Percentiles rank a stretch among this genome's conserved stretches.
phyloP scores from a whole-genome alignment of 768 basidiomycete genomes.

The Mycena vitilis region DNA sequence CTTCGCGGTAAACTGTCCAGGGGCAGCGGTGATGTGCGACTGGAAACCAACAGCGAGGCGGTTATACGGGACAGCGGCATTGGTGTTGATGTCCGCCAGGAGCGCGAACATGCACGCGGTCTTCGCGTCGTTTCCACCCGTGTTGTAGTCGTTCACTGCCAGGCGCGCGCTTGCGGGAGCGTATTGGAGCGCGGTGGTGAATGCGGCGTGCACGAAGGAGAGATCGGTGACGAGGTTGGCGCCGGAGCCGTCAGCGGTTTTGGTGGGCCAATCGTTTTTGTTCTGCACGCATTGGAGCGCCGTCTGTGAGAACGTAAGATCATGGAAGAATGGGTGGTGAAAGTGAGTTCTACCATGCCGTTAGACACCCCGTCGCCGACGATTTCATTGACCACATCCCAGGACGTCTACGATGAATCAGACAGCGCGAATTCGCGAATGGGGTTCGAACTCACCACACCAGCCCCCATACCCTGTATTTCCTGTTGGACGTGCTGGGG shows the following conservation, averaged over 20 bases:
- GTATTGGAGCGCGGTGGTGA: conserved; percentile 25
- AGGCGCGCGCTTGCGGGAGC: conserved; percentile 27
- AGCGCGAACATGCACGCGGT: conserved; percentile 26
- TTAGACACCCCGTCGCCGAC: conserved; percentile 25
- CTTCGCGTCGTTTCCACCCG: conserved; percentile 29
- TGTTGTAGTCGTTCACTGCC: conserved; percentile 32
- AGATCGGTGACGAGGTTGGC: conserved; percentile 27
- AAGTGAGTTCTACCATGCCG: conserved; percentile 15
- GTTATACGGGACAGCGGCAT: conserved; percentile 19
- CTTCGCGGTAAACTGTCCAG: conserved; percentile 22
- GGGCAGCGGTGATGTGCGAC: conserved; percentile 23
- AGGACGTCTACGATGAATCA: neutral
- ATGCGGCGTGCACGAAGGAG: conserved; percentile 26
- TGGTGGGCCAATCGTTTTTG: conserved; percentile 31
- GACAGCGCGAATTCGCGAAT: too few relatives aligned
- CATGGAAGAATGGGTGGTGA: neutral
- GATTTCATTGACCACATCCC: conserved; percentile 31
- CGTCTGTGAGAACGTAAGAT: neutral
- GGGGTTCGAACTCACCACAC: neutral
- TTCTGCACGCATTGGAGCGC: conserved; percentile 32
- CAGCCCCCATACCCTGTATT: conserved; percentile 25
- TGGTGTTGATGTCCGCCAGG: conserved; percentile 21
- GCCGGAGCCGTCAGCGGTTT: conserved; percentile 27
- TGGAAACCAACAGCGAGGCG: conserved; percentile 32
- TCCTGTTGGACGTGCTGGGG: conserved; percentile 31